Evolutionary conservation across 2,329 filamentous ascomycete species (phyloP).

Genomic region (Phoma sp.): DNA sequence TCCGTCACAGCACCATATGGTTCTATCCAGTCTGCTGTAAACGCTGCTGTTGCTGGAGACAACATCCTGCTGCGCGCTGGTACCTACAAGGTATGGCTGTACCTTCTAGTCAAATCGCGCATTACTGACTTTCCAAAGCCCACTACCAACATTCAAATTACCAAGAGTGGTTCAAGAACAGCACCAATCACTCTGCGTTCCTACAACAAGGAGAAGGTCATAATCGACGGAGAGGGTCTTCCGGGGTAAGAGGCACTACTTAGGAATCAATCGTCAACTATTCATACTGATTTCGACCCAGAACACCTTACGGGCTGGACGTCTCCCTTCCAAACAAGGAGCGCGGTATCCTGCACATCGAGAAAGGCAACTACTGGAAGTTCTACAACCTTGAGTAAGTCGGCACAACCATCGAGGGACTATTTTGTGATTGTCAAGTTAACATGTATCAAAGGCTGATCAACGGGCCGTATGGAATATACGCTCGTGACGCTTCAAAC

Average conservation of each 20-base stretch:
- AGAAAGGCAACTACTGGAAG: constrained; percentile 55
- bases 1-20: constrained; percentile 50
- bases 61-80: constrained; percentile 54
- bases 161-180: constrained; percentile 38
- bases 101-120: no score
- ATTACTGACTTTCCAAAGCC: constrained; percentile 29
- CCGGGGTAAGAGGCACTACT: constrained; percentile 4
- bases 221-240: constrained; percentile 19
- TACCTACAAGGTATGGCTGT: constrained; percentile 43
- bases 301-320: constrained; percentile 17
- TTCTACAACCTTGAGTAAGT: constrained; percentile 49
- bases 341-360: constrained; percentile 58
- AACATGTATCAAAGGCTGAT: constrained; percentile 23
- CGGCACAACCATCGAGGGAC: no score
- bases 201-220: constrained; percentile 20
- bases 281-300: neutral
- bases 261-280: neutral
- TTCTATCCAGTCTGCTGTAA: constrained; percentile 56
- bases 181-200: constrained; percentile 24
- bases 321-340: constrained; percentile 43
- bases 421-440: neutral
- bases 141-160: constrained; percentile 57
- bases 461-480: constrained; percentile 49
- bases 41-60: constrained; percentile 56
- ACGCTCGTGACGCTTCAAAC: constrained; percentile 44